phyloP scores from a whole-genome alignment of 2,329 filamentous ascomycete species.

The Venturia oleaginea region DNA sequence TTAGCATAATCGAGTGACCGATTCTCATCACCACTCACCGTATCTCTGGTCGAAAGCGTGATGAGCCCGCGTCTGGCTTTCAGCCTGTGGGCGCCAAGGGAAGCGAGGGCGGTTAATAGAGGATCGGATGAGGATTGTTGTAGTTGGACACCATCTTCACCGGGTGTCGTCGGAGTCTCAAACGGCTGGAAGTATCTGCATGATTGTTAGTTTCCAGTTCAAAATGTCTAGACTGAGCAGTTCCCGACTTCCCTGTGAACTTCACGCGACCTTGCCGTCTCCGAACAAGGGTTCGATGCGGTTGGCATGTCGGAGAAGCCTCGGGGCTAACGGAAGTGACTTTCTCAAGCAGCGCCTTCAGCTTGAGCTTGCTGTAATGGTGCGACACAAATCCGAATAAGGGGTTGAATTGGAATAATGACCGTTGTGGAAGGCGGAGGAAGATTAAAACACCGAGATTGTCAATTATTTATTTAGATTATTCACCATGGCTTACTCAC shows the following conservation, averaged over 20 bases:
- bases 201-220: background rate
- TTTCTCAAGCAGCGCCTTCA: background rate
- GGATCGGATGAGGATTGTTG: constrained; percentile 20
- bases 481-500: constrained; percentile 5
- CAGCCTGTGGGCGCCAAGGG: background rate
- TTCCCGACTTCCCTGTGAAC: background rate
- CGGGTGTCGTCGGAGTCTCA: background rate
- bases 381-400: background rate
- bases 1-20: background rate
- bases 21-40: background rate
- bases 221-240: background rate
- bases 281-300: background rate
- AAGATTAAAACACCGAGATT: too few relatives aligned
- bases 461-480: background rate
- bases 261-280: background rate
- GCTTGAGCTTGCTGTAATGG: background rate
- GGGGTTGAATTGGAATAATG: too few relatives aligned
- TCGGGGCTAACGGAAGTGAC: background rate
- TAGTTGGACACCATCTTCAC: background rate
- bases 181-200: constrained; percentile 2
- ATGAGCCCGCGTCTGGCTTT: constrained; percentile 8
- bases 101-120: constrained; percentile 22
- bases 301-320: constrained; percentile 1
- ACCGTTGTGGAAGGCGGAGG: too few relatives aligned
- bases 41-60: constrained; percentile 9